Conservation (phyloP, 2,329 filamentous ascomycete genomes). For the Neurospora sp. region DNA sequence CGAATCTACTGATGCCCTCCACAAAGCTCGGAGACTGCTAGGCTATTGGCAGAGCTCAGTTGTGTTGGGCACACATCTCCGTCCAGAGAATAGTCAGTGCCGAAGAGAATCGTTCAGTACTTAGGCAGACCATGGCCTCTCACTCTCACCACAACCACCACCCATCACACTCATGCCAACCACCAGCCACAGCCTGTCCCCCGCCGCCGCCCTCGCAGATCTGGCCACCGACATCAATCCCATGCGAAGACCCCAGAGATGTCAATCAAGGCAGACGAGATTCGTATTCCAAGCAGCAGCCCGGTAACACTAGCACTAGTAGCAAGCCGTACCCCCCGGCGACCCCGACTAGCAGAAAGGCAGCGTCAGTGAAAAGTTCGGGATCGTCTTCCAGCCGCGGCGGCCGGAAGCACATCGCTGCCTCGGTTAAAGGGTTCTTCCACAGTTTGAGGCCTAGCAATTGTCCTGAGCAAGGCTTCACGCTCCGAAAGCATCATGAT, state of each 20-base stretch:
- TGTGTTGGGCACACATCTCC: too few relatives aligned
- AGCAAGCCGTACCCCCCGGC: neutral
- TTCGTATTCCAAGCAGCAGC: neutral
- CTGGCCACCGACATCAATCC: neutral
- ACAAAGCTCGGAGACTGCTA: neutral
- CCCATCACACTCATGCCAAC: neutral
- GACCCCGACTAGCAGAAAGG: neutral
- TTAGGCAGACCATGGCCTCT: neutral
- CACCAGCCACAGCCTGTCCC: neutral
- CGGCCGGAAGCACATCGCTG: conserved; percentile 8
- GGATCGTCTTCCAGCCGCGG: neutral
- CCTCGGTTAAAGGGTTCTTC: conserved; percentile 31
- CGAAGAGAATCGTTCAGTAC: neutral
- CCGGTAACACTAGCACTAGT: neutral
- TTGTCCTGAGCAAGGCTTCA: conserved; percentile 40
- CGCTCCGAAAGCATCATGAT: conserved; percentile 24
- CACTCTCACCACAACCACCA: neutral
- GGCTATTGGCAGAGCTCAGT: neutral
- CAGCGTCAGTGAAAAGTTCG: neutral
- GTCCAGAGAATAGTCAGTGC: too few relatives aligned
- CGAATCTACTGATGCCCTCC: neutral
- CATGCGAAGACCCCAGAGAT: neutral
- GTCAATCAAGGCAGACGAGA: neutral
- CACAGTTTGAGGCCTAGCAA: conserved; percentile 37
- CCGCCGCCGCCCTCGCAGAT: neutral